These are phyloP conservation scores for Paecilomyces sp. DNA, from an alignment of 2,329 filamentous ascomycete species.

Conservation along the genomic window DNA sequence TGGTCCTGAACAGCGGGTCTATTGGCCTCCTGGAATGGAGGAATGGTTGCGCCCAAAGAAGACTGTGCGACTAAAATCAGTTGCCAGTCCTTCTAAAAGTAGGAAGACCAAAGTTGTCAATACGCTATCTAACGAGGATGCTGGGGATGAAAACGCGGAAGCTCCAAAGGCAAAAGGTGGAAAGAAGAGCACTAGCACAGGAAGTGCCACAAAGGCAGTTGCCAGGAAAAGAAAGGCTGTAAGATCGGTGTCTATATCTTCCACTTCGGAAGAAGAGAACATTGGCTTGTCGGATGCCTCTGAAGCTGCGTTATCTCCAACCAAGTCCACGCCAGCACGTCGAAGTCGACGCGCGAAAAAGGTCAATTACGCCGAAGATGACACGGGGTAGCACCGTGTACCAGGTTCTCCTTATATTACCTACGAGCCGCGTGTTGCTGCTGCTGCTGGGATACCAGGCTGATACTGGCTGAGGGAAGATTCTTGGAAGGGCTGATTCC, in stretches of 20 bases:
- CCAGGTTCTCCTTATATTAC: not conserved
- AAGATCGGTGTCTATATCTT: constrained; percentile 8
- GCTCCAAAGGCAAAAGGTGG: not conserved
- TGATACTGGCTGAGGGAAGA: not conserved
- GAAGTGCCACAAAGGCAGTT: not conserved
- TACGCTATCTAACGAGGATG: not conserved
- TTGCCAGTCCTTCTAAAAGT: not conserved
- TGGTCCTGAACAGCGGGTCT: constrained; percentile 71
- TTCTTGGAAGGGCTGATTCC: not conserved
- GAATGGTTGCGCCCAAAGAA: constrained; percentile 83
- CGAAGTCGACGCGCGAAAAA: constrained; percentile 25
- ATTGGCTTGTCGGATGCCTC: constrained; percentile 6
- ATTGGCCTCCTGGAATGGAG: constrained; percentile 86
- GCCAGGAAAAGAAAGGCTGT: constrained; percentile 2
- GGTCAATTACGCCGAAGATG: constrained; percentile 28
- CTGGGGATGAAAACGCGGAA: not conserved
- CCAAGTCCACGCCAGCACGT: constrained; percentile 9
- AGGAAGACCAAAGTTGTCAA: not conserved
- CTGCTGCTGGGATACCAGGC: not conserved
- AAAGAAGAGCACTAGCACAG: constrained; percentile 23
- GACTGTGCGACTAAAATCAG: constrained; percentile 17
- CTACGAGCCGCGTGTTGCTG: no score
- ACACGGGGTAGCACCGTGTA: constrained; percentile 8
- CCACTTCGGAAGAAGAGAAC: constrained; percentile 17
- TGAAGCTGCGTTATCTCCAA: constrained; percentile 1